Conservation (phyloP, 2,329 filamentous ascomycete genomes). For the Lojkania enalia region DNA sequence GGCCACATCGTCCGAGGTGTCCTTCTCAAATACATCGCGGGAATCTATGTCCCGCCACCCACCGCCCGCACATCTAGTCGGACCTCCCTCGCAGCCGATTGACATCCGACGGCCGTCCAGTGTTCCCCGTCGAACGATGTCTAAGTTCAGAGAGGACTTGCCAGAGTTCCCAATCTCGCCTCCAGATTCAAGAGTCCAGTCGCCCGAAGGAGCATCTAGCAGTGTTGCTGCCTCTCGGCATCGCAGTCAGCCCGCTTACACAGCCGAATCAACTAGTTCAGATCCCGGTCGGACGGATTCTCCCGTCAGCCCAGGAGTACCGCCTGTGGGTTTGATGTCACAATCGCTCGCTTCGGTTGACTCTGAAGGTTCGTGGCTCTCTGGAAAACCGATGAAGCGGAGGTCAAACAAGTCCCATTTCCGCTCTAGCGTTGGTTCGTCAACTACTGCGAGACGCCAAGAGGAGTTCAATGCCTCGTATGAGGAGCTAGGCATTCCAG, state of each 20-base stretch:
- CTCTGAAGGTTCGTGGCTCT: conserved; percentile 95
- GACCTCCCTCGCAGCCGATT: conserved; percentile 42
- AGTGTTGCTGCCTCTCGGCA: conserved; percentile 48
- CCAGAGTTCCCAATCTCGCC: conserved; percentile 86
- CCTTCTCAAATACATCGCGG: conserved; percentile 84
- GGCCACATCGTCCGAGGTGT: conserved; percentile 65
- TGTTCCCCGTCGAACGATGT: conserved; percentile 78
- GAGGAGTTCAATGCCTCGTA: conserved; percentile 63
- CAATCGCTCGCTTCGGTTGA: conserved; percentile 92
- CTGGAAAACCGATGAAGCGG: conserved; percentile 65
- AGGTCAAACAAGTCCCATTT: conserved; percentile 50
- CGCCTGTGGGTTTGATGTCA: conserved; percentile 56
- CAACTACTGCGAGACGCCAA: conserved; percentile 45
- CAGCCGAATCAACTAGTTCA: conserved; percentile 31
- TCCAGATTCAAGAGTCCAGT: conserved; percentile 78
- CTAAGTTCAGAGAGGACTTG: conserved; percentile 89
- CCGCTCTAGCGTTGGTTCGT: conserved; percentile 53
- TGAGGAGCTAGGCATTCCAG: conserved; percentile 66
- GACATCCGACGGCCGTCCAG: conserved; percentile 54
- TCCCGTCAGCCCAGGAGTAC: conserved; percentile 42
- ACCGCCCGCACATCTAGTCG: conserved; percentile 54
- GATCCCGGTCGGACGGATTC: conserved; percentile 46
- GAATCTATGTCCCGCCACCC: conserved; percentile 74
- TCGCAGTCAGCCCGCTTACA: conserved; percentile 43
- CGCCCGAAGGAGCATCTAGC: conserved; percentile 65